Evolutionary conservation across 495 filamentous ascomycete genomes (phyloP).

Genomic region (Penicillium atrosanguineum): DNA sequence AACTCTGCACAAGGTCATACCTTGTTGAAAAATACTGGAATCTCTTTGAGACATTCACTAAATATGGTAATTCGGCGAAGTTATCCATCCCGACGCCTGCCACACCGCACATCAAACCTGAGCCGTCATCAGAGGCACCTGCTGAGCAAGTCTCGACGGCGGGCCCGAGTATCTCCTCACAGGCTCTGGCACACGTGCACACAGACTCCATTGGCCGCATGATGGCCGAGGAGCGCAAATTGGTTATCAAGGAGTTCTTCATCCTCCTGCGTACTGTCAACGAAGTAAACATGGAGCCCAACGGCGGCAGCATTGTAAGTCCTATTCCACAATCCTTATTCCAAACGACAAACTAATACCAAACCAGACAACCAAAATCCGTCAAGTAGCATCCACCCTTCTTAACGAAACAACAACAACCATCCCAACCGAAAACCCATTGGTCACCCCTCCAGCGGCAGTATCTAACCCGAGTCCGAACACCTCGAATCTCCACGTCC

Average conservation of each 20-base stretch:
- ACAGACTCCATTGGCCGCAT: slow-evolving; percentile 47
- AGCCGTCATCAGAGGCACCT: slow-evolving; percentile 6
- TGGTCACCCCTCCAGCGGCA: background rate
- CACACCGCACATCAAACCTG: slow-evolving; percentile 16
- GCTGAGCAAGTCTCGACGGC: background rate
- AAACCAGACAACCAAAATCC: slow-evolving; percentile 62
- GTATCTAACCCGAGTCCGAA: slow-evolving; percentile 4
- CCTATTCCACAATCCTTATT: background rate
- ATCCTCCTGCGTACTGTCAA: slow-evolving; percentile 66
- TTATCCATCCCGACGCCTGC: slow-evolving; percentile 14
- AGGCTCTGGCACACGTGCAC: slow-evolving; percentile 30
- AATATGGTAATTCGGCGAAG: slow-evolving; percentile 26
- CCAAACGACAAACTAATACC: slow-evolving; percentile 2
- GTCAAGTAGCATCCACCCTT: slow-evolving; percentile 72
- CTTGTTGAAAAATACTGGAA: slow-evolving; percentile 80
- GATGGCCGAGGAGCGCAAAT: slow-evolving; percentile 68
- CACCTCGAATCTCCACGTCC: slow-evolving; percentile 28
- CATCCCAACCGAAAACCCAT: slow-evolving; percentile 7
- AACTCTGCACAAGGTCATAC: slow-evolving; percentile 72
- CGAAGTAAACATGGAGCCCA: slow-evolving; percentile 80
- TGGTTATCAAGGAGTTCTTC: slow-evolving; percentile 72
- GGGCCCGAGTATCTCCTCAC: slow-evolving; percentile 2
- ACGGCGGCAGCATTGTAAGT: slow-evolving; percentile 66
- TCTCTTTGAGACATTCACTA: slow-evolving; percentile 54
- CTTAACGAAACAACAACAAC: slow-evolving; percentile 41